A percentile compares a stretch with the other conserved stretches of the same genome.
Conservation (phyloP, 1,284 basidiomycete genomes). For the Ustilago crameri region DNA sequence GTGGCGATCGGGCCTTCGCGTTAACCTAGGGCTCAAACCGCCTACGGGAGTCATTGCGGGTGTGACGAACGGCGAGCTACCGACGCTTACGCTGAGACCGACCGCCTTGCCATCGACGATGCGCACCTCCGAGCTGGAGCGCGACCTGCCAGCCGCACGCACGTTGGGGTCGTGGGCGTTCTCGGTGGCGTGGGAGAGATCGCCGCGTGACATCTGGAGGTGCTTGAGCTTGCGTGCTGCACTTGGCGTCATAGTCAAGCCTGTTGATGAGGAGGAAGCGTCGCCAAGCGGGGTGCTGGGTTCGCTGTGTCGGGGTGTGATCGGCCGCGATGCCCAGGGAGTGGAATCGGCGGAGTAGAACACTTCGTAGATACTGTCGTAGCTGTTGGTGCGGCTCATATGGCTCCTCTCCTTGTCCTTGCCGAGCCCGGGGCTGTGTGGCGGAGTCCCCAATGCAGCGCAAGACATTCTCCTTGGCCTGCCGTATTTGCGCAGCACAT, state of each 20-base stretch:
- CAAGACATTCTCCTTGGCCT: constrained; percentile 27
- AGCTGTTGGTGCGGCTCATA: constrained; percentile 49
- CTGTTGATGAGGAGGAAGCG: neutral
- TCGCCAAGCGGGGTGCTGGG: constrained; percentile 38
- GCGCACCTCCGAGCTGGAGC: constrained; percentile 10
- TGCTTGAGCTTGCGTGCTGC: constrained; percentile 52
- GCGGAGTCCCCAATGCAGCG: constrained; percentile 7
- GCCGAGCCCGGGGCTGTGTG: constrained; percentile 11
- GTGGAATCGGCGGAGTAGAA: constrained; percentile 54
- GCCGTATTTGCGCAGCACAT: constrained; percentile 56
- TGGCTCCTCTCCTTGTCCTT: neutral
- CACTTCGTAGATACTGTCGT: constrained; percentile 63
- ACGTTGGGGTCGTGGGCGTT: constrained; percentile 10
- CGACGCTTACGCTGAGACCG: constrained; percentile 31
- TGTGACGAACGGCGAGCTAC: constrained; percentile 27
- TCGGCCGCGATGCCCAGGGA: constrained; percentile 44
- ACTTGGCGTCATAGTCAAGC: constrained; percentile 48
- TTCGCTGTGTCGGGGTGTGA: constrained; percentile 52
- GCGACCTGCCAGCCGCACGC: constrained; percentile 1
- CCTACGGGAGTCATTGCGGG: constrained; percentile 33
- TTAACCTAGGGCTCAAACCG: constrained; percentile 19
- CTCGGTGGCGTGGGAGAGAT: constrained; percentile 35
- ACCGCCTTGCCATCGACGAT: constrained; percentile 37
- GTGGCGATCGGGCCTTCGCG: constrained; percentile 26
- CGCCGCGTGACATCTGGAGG: constrained; percentile 57